Evolutionary conservation across 257 asterid genomes (phyloP).

Genomic region (Penstemon newberryi): DNA sequence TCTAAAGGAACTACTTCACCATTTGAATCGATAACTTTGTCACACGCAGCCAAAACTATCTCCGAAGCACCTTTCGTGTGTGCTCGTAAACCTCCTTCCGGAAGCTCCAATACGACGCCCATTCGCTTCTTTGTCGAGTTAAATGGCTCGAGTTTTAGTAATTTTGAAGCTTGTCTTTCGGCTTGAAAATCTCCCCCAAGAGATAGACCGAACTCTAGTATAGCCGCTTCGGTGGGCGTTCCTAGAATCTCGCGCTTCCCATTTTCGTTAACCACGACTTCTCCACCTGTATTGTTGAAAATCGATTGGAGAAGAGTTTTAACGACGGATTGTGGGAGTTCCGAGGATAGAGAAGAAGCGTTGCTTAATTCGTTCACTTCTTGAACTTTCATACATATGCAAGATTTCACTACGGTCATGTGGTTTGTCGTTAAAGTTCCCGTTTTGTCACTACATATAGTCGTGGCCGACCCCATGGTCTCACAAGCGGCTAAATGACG

Average conservation of each 20-base stretch:
- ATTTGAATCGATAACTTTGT: slow-evolving; percentile 53
- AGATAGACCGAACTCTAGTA: slow-evolving; percentile 69
- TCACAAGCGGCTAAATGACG: slow-evolving; percentile 93
- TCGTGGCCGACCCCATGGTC: slow-evolving; percentile 95
- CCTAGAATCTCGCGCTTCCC: slow-evolving; percentile 75
- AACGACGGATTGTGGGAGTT: slow-evolving; percentile 46
- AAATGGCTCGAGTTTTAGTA: slow-evolving; percentile 78
- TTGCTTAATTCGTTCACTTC: slow-evolving; percentile 37
- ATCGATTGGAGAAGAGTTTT: slow-evolving; percentile 62
- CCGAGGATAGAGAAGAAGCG: slow-evolving; percentile 34
- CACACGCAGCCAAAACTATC: slow-evolving; percentile 76
- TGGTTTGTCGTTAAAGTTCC: slow-evolving; percentile 89
- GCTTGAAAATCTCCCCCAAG: slow-evolving; percentile 71
- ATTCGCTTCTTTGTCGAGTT: slow-evolving; percentile 84
- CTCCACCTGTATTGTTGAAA: slow-evolving; percentile 84
- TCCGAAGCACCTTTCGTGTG: slow-evolving; percentile 89
- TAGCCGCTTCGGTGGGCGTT: slow-evolving; percentile 92
- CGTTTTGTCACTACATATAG: slow-evolving; percentile 87
- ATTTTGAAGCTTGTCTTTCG: slow-evolving; percentile 46
- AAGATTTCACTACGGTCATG: slow-evolving; percentile 85
- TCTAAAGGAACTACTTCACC: slow-evolving; percentile 67
- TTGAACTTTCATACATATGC: slow-evolving; percentile 63
- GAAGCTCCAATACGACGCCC: slow-evolving; percentile 77
- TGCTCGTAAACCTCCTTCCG: slow-evolving; percentile 70
- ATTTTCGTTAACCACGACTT: slow-evolving; percentile 60